phyloP scores from a whole-genome alignment of 805 yeast genomes.

The Saturnispora dispora region DNA sequence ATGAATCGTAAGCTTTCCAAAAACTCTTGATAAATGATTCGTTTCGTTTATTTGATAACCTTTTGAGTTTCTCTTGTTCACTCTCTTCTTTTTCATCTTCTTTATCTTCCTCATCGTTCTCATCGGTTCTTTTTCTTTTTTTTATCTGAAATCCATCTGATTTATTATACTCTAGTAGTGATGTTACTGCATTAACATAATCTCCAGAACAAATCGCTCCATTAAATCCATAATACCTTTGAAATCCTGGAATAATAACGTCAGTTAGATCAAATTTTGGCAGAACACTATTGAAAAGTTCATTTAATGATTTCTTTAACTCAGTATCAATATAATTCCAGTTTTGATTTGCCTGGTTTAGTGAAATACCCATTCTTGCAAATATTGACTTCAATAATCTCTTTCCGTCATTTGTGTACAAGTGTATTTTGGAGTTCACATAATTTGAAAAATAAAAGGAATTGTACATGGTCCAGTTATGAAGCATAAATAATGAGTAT shows the following conservation, averaged over 20 bases:
- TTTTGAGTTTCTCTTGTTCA: constrained; percentile 24
- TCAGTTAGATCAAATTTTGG: constrained; percentile 76
- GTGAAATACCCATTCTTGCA: constrained; percentile 92
- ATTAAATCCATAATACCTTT: constrained; percentile 77
- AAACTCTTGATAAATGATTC: constrained; percentile 32
- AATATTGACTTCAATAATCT: constrained; percentile 81
- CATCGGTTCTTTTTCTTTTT: constrained; percentile 7
- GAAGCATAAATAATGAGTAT: constrained; percentile 71
- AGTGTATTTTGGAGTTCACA: constrained; percentile 74
- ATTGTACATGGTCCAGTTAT: constrained; percentile 92
- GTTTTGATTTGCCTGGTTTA: constrained; percentile 79
- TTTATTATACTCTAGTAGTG: constrained; percentile 62
- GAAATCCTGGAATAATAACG: constrained; percentile 75
- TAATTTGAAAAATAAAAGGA: constrained; percentile 86
- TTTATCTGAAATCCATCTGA: constrained; percentile 20
- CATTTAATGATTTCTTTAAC: constrained; percentile 63
- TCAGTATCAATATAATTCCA: constrained; percentile 86
- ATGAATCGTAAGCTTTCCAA: constrained; percentile 53
- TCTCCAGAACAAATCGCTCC: constrained; percentile 89
- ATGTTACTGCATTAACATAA: constrained; percentile 80
- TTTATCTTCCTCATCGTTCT: constrained; percentile 14
- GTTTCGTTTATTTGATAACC: constrained; percentile 23
- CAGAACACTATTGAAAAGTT: constrained; percentile 59
- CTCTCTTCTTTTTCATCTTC: constrained; percentile 22
- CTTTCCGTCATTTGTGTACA: constrained; percentile 90